These are phyloP conservation scores for Sordariomycetes sp. DNA, from an alignment of 2,329 filamentous ascomycete species.

Conservation along the genomic window DNA sequence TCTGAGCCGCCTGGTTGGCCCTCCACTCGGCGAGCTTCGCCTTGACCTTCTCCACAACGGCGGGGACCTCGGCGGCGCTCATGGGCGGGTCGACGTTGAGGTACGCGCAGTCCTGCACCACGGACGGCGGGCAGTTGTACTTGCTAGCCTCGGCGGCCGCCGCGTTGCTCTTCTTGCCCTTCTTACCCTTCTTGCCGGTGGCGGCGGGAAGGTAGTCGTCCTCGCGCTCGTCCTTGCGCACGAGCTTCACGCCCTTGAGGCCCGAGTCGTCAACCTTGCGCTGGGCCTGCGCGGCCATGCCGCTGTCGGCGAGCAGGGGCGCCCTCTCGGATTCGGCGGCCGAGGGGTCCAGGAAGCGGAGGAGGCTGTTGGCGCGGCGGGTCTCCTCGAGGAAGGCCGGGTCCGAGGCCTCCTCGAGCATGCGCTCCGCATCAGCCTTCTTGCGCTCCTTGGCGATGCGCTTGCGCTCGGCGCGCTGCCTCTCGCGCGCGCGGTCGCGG, in stretches of 20 bases:
- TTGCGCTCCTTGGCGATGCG: conserved; percentile 57
- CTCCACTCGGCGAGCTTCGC: conserved; percentile 89
- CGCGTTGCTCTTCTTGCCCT: conserved; percentile 53
- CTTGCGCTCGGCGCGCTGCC: conserved; percentile 68
- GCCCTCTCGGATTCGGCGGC: conserved; percentile 48
- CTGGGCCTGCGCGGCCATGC: conserved; percentile 65
- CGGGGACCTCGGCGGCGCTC: conserved; percentile 69
- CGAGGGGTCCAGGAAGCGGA: conserved; percentile 81
- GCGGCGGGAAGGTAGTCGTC: conserved; percentile 68
- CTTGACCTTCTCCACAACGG: conserved; percentile 76
- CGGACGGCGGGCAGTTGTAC: conserved; percentile 79
- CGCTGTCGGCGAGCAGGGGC: conserved; percentile 49
- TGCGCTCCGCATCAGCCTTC: conserved; percentile 61
- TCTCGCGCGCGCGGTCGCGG: conserved; percentile 63
- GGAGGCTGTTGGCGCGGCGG: conserved; percentile 71
- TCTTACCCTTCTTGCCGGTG: conserved; percentile 80
- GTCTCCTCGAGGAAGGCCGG: conserved; percentile 92
- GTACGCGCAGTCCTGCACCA: conserved; percentile 80
- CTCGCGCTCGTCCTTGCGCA: conserved; percentile 77
- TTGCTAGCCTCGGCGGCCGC: conserved; percentile 33
- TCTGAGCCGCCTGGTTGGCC: conserved; percentile 77
- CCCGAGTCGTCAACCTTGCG: conserved; percentile 75
- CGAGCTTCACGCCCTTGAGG: conserved; percentile 72
- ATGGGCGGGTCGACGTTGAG: conserved; percentile 81
- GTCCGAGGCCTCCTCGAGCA: conserved; percentile 69